Percentiles rank a stretch among this genome's conserved stretches.
Evolutionary conservation across 805 yeast species (phyloP).

Genomic region (Myxozyma neotropica): DNA sequence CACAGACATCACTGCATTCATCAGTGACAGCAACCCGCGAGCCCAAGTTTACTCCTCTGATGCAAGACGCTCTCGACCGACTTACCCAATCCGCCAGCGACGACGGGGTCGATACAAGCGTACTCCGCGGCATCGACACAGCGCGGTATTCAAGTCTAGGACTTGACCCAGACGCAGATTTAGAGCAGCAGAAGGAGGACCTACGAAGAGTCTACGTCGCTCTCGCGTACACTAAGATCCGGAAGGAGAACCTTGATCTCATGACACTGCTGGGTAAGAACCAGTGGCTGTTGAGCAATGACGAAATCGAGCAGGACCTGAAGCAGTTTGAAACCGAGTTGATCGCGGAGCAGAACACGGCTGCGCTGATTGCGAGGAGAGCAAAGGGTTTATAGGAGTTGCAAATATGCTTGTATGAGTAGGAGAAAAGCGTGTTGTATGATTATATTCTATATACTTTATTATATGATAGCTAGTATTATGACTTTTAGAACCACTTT

Average conservation of each 20-base stretch:
- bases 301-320: conserved; percentile 36
- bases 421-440: neutral
- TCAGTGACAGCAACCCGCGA: conserved; percentile 10
- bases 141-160: conserved; percentile 36
- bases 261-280: conserved; percentile 38
- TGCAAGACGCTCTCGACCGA: conserved; percentile 15
- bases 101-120: conserved; percentile 3
- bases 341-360: conserved; percentile 26
- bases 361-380: conserved; percentile 20
- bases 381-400: conserved; percentile 4
- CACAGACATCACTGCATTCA: conserved; percentile 16
- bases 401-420: neutral
- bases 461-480: neutral
- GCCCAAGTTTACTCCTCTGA: conserved; percentile 6
- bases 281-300: conserved; percentile 42
- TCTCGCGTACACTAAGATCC: conserved; percentile 36
- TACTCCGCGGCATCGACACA: conserved; percentile 36
- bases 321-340: conserved; percentile 34
- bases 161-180: conserved; percentile 27
- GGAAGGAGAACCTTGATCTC: conserved; percentile 39
- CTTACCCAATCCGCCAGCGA: neutral
- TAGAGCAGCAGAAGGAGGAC: conserved; percentile 19
- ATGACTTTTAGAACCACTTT: neutral
- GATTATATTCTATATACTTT: neutral
- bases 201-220: conserved; percentile 36